phyloP scores from a whole-genome alignment of 1,284 basidiomycete genomes.

The Ceratorhiza oryzae-sativae region DNA sequence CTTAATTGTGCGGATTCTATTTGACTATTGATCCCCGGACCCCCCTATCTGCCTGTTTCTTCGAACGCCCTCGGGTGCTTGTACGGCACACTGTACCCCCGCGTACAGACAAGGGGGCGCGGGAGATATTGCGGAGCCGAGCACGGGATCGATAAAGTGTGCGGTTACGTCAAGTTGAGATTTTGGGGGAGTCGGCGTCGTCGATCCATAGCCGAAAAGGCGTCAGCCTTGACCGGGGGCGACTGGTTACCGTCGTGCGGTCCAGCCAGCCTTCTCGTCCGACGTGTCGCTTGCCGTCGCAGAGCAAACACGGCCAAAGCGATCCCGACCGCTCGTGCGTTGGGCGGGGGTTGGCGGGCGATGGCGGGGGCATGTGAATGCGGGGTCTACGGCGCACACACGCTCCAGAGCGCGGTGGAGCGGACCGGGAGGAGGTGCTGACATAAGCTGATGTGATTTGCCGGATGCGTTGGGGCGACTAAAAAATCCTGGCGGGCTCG shows the following conservation, averaged over 20 bases:
- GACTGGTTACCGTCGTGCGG: neutral
- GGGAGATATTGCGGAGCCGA: neutral
- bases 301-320: neutral
- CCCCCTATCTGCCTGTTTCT: too few species aligned
- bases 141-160: neutral
- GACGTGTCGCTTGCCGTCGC: neutral
- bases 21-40: too few species aligned
- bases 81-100: too few species aligned
- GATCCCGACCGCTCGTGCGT: neutral
- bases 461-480: constrained; percentile 35
- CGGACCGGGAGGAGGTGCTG: neutral
- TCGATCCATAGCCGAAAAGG: neutral
- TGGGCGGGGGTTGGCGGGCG: neutral
- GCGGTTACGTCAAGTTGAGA: constrained; percentile 19
- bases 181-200: too few species aligned
- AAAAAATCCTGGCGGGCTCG: neutral
- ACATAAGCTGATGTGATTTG: constrained; percentile 18
- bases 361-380: constrained; percentile 14
- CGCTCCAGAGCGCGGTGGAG: neutral
- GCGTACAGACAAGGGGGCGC: too few species aligned
- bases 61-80: too few species aligned
- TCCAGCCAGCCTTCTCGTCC: neutral
- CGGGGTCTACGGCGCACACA: neutral
- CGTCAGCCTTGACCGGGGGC: neutral
- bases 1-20: too few species aligned